Evolutionary conservation across 495 filamentous ascomycete species (phyloP), one percentile per base, ranked within the genome.

Genomic region (Talaromyces nanjingensis): DNA sequence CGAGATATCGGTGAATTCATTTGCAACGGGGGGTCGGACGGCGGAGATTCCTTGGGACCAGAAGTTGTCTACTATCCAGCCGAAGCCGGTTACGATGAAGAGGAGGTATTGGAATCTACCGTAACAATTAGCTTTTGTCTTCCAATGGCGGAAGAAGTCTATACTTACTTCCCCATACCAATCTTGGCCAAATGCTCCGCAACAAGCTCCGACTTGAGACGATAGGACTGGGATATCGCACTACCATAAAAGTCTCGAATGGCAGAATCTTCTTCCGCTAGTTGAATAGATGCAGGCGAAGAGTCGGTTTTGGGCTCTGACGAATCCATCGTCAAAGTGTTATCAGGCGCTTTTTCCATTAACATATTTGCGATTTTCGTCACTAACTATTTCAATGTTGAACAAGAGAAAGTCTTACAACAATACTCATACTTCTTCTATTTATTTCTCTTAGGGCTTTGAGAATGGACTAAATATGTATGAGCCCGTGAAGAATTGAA

Each of bases 21-120:
- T 65, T 24, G 68, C 27, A 18, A 76, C 72, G 2, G 72, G 69
- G 3, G 74, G 74, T 18, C 72, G 72, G 7, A 74, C 67, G 45
- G 67, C 70, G 31, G 67, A 65, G 52, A 76, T 72, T 0, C 74
- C 72, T 65, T 74, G 71, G 0, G 72, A 73, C 53, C 69, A 69
- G 42, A 76, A 73, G 37, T 74, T 74, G 62, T 76, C 74, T 3
- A 76, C 71, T 22, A 74, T 71, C 69, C 69, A 76, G 31, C 74
- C 72, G 37, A 76, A 76, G 0, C 74, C 74, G 29, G 72, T 73
- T 0, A 74, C 67, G 9, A 72, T 64, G 33, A 73, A 76, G 0
- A 76, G 66, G 29, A 70, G 71, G 69, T 69, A 76, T 68, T 76
- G 74, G 22, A 73, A 76, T 34, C 72, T 76, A 24, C 22, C 22